Conservation (phyloP, 176 grass and related monocot species). For the Paspalum notatum region DNA sequence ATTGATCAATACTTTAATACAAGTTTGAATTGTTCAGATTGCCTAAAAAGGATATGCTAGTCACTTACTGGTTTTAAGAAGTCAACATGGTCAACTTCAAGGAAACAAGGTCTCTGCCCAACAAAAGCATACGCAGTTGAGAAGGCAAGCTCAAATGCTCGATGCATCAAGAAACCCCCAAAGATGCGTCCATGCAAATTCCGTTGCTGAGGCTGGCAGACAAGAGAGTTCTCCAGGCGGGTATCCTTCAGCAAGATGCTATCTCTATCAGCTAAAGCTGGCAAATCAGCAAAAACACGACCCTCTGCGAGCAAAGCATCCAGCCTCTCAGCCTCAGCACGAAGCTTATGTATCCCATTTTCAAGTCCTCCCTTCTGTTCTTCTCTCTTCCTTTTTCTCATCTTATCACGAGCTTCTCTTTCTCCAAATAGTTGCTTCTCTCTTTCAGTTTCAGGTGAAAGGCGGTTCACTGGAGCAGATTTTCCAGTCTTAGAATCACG, state of each 20-base stretch:
- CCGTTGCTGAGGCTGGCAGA: slow-evolving; percentile 92
- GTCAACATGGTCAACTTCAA: slow-evolving; percentile 97
- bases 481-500: slow-evolving; percentile 85
- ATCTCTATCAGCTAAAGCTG: slow-evolving; percentile 79
- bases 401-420: slow-evolving; percentile 74
- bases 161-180: slow-evolving; percentile 97
- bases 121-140: slow-evolving; percentile 95
- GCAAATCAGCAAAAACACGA: slow-evolving; percentile 92
- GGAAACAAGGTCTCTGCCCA: slow-evolving; percentile 81
- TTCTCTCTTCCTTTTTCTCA: slow-evolving; percentile 82
- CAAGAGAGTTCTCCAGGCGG: slow-evolving; percentile 72
- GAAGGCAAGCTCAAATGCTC: slow-evolving; percentile 92
- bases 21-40: slow-evolving; percentile 6
- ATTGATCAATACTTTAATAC: neutral
- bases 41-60: slow-evolving; percentile 17
- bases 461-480: slow-evolving; percentile 83
- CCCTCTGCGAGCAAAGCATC: slow-evolving; percentile 69
- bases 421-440: slow-evolving; percentile 66
- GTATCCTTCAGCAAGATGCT: slow-evolving; percentile 85
- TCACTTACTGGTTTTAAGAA: slow-evolving; percentile 92
- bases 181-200: slow-evolving; percentile 93
- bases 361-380: slow-evolving; percentile 60
- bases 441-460: slow-evolving; percentile 81
- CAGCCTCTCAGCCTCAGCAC: slow-evolving; percentile 60
- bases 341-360: slow-evolving; percentile 52